These are phyloP conservation scores for Leccinum fibrillosum DNA, from an alignment of 768 basidiomycete genomes.

Conservation along the genomic window DNA sequence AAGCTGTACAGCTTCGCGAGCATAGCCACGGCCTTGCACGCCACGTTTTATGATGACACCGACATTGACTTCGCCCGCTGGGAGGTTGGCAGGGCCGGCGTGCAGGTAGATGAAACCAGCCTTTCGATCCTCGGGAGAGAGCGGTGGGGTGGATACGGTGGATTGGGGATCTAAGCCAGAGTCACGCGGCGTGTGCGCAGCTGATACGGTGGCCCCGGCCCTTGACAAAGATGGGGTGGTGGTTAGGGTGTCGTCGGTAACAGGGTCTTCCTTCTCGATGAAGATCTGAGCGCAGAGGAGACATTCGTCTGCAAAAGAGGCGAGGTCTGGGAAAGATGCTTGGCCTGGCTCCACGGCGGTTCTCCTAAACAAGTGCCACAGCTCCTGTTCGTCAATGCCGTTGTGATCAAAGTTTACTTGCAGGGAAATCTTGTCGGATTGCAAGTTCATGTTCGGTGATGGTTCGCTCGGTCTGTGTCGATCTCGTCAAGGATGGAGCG, in stretches of 20 bases:
- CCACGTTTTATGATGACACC: constrained; percentile 47
- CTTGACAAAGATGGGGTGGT: neutral
- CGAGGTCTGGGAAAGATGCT: constrained; percentile 17
- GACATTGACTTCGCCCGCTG: constrained; percentile 47
- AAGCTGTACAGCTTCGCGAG: constrained; percentile 42
- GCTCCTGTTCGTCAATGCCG: neutral
- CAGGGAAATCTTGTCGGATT: constrained; percentile 16
- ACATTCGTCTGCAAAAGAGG: constrained; percentile 29
- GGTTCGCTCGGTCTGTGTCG: neutral
- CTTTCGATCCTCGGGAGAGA: neutral
- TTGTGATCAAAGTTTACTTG: neutral
- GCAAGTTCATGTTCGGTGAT: constrained; percentile 6
- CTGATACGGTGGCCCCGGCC: neutral
- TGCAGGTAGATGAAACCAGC: constrained; percentile 30
- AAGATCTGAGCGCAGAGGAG: constrained; percentile 26
- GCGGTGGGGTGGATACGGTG: neutral
- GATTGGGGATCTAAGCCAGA: neutral
- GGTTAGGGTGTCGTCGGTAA: no score
- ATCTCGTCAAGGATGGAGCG: neutral
- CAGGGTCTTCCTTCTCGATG: neutral
- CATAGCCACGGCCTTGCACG: constrained; percentile 42
- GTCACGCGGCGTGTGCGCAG: neutral
- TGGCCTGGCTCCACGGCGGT: constrained; percentile 29
- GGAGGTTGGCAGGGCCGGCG: constrained; percentile 13
- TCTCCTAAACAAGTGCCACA: constrained; percentile 24